phyloP scores from a whole-genome alignment of 371 early-diverging fungal genomes.

The Phascolomyces articulosus region DNA sequence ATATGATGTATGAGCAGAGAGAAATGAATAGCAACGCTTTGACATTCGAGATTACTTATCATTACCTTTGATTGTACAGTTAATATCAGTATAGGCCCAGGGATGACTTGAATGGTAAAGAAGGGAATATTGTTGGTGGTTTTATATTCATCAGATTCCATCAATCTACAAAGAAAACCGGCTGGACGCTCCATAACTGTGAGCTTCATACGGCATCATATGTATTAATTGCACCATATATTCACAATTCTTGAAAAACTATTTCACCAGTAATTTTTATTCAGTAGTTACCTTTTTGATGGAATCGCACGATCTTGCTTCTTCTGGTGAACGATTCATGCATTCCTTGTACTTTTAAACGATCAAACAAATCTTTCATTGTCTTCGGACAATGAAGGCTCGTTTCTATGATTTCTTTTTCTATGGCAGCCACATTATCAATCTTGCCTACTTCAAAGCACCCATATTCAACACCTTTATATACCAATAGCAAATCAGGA shows the following conservation, averaged over 20 bases:
- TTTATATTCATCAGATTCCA: slow-evolving; percentile 5
- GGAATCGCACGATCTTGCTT: not conserved
- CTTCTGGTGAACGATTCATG: not conserved
- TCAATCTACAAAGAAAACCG: slow-evolving; percentile 2
- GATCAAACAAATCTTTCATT: not conserved
- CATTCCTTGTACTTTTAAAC: no score
- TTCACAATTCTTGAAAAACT: not conserved
- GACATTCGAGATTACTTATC: no score
- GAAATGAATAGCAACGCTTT: no score
- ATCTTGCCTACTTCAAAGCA: not conserved
- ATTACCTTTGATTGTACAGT: no score
- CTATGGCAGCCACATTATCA: not conserved
- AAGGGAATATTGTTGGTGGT: no score
- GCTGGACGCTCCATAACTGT: not conserved
- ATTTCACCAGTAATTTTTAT: no score
- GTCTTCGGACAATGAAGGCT: not conserved
- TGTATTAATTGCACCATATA: not conserved
- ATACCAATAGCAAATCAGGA: not conserved
- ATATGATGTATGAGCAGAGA: no score
- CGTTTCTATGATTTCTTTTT: slow-evolving; percentile 1
- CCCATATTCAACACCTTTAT: not conserved
- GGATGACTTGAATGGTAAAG: no score
- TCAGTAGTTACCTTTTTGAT: not conserved
- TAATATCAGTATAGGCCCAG: no score
- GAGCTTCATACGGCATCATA: not conserved